Conservation (phyloP, 148 eudicot genomes). For the Rhododendron ferrugineum region DNA sequence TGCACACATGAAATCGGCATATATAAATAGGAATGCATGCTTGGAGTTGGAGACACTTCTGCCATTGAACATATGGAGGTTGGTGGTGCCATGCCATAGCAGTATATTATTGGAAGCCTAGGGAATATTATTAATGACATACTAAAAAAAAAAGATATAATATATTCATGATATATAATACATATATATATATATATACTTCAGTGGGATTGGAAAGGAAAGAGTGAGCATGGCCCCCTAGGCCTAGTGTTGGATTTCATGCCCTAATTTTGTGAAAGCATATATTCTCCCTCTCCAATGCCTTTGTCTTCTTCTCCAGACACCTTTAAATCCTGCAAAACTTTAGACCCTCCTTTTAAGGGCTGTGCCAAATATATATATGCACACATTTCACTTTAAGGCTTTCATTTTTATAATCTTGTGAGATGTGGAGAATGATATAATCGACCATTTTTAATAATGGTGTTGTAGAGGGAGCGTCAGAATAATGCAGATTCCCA, state of each 20-base stretch:
- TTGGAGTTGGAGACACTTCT: neutral
- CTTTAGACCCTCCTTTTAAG: conserved; percentile 42
- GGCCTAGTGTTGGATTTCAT: conserved; percentile 29
- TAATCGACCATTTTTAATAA: neutral
- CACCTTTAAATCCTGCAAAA: conserved; percentile 30
- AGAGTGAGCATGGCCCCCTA: conserved; percentile 21
- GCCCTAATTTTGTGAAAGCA: conserved; percentile 36
- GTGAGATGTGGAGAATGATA: neutral
- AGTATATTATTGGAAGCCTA: neutral
- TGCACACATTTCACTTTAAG: neutral
- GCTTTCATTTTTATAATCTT: neutral
- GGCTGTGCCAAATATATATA: conserved; percentile 23
- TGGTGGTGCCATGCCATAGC: neutral
- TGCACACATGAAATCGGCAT: neutral
- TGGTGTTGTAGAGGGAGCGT: neutral
- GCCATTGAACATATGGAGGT: neutral
- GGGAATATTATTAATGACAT: neutral
- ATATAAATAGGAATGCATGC: neutral
- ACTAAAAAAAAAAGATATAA: neutral
- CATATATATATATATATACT: neutral
- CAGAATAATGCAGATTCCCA: conserved; percentile 14
- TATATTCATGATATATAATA: neutral
- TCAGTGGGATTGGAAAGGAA: conserved; percentile 20
- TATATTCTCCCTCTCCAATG: conserved; percentile 39
- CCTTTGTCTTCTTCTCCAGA: conserved; percentile 36